Evolutionary conservation across 192 early-diverging fungal species (phyloP), one percentile per base, ranked within the genome.

Genomic region (Cetraspora pellucida): DNA sequence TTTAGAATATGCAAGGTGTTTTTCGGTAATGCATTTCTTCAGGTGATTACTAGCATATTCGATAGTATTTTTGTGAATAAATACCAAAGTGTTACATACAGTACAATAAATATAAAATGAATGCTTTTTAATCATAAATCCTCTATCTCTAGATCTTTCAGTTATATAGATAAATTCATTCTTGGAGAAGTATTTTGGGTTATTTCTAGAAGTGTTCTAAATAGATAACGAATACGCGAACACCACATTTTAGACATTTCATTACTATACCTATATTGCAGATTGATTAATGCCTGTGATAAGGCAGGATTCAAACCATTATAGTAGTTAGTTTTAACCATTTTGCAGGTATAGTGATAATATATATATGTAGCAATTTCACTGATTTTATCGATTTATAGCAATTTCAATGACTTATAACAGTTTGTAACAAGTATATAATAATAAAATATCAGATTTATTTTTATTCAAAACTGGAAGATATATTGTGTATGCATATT

Each of bases 181-280:
- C 65, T 68, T 68, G 10, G 65, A 68, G 30, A 68, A 68, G 65
- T 68, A 68, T 68, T 68, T 68, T 43, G 65, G 65, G 37, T 68
- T 68, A 43, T 68, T 30, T 68, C 65, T 30, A 68, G 27, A 68
- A 68, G 65, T 68, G n/a, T 68, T 37, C 30, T 68, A 68, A 68
- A 68, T 68, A 37, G 65, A 68, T 30, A 68, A 68, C 65, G 31
- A 47, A 68, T n/a, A 68, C 65, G 45, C 44, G 65, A 68, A 68
- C 65, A 68, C 65, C 45, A 68, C 37, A 44, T 68, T 68, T 68
- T 37, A 25, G 23, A 21, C 2, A 2, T 61, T 30, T 61, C 59
- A 61, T 25, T 21, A 61, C 59, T 61, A 61, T 61, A 61, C 10
- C 59, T 61, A 61, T 61, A 61, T 61, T 61, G 59, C 28, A 61